phyloP scores from a whole-genome alignment of 129 eudicot genomes.

The Rutidosis leptorrhynchoides region DNA sequence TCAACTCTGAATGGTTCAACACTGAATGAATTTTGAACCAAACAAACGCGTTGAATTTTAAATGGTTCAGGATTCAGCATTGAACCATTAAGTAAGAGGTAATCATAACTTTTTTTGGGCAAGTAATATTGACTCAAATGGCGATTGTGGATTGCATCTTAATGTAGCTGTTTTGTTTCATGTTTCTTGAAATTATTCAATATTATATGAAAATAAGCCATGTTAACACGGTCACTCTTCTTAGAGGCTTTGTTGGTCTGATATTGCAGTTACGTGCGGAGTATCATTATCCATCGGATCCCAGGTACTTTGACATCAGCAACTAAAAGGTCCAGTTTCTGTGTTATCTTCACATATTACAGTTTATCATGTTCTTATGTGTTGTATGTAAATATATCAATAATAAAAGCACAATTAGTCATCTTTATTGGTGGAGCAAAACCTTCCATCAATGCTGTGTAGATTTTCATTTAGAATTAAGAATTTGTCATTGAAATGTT shows the following conservation, averaged over 20 bases:
- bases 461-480: constrained; percentile 35
- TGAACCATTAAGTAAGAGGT: too few relatives aligned
- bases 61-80: too few relatives aligned
- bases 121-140: background rate
- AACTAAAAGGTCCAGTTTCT: constrained; percentile 34
- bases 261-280: constrained; percentile 80
- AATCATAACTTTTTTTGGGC: too few relatives aligned
- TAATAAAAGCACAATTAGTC: constrained; percentile 28
- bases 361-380: constrained; percentile 8
- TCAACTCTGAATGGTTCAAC: too few relatives aligned
- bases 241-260: constrained; percentile 23
- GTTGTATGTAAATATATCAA: constrained; percentile 28
- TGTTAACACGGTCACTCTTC: too few relatives aligned
- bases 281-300: constrained; percentile 83
- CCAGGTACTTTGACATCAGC: constrained; percentile 88
- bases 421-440: constrained; percentile 23
- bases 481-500: constrained; percentile 27
- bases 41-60: too few relatives aligned
- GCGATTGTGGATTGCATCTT: background rate
- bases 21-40: too few relatives aligned
- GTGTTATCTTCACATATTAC: constrained; percentile 19
- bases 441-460: constrained; percentile 30
- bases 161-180: background rate
- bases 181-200: background rate
- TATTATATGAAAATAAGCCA: background rate